Evolutionary conservation across 2,329 filamentous ascomycete genomes (phyloP).

Genomic region (Trichoderma endophyticum): DNA sequence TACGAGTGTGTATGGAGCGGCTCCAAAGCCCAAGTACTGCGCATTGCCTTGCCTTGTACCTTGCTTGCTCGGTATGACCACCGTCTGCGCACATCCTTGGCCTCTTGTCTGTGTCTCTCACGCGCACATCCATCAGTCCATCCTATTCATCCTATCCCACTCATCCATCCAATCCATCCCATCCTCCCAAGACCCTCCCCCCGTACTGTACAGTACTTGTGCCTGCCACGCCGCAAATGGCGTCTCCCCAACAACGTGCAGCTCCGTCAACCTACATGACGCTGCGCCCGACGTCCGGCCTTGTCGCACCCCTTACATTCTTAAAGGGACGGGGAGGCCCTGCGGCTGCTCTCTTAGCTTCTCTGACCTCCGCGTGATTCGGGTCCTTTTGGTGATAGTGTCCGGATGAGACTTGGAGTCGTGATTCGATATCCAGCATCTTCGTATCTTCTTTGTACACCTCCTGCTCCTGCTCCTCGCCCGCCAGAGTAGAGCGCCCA

Average conservation of each 20-base stretch:
- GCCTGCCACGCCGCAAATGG: slow-evolving; percentile 18
- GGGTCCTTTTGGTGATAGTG: slow-evolving; percentile 14
- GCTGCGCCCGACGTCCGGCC: slow-evolving; percentile 18
- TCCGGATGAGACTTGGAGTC: slow-evolving; percentile 8
- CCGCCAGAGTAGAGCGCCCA: background rate
- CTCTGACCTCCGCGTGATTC: slow-evolving; percentile 16
- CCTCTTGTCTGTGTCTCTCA: slow-evolving; percentile 9
- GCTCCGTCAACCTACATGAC: slow-evolving; percentile 18
- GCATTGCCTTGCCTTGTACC: slow-evolving; percentile 10
- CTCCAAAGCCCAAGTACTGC: background rate
- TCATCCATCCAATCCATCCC: slow-evolving; percentile 3
- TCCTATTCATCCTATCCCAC: slow-evolving; percentile 12
- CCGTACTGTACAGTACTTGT: background rate
- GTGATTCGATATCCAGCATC: slow-evolving; percentile 15
- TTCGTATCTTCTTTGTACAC: background rate
- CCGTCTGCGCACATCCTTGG: slow-evolving; percentile 12
- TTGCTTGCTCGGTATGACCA: slow-evolving; percentile 13
- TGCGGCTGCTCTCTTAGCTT: slow-evolving; percentile 13
- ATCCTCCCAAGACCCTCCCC: slow-evolving; percentile 6
- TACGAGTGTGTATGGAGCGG: background rate
- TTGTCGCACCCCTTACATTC: slow-evolving; percentile 18
- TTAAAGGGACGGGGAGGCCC: slow-evolving; percentile 19
- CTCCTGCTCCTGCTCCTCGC: background rate
- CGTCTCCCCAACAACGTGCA: slow-evolving; percentile 21
- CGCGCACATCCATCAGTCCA: slow-evolving; percentile 11